Evolutionary conservation across 2,329 filamentous ascomycete species (phyloP), one percentile per base, ranked within the genome.

Genomic region (Akanthomyces dipterigenus): DNA sequence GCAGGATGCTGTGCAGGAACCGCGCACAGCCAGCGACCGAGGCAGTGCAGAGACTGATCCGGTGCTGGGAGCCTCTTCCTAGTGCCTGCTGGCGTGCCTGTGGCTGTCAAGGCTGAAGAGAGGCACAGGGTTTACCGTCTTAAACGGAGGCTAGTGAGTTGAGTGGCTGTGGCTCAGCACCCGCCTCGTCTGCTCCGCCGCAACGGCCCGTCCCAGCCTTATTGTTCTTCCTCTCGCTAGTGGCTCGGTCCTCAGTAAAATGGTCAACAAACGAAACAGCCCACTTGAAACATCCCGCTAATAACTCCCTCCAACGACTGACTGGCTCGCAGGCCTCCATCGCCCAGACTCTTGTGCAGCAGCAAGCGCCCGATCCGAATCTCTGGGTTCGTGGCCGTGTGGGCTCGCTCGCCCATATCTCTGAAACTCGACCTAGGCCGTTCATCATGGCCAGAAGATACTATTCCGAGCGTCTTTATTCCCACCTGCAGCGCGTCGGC

Each of bases 151-250:
- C 55, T 57, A 57, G 55, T 57, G 43, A 8, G 7, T n/a, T 57
- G 43, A 36, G 34, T 22, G 36, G 14, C 36, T 31, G 55, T 58
- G 55, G 55, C 55, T 58, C 55, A 58, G 55, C 55, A 1, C 18
- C 22, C n/a, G 55, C 43, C 55, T 48, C 42, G 34, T 58, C 31
- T 50, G 28, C 46, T 60, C n/a, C 48, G 45, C 48, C 48, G 36
- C 56, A 53, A 53, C 56, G 56, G 56, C 56, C 56, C 56, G 56
- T 43, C 56, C 46, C 56, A 58, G 45, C 55, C 55, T 57, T 57
- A n/a, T 42, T 26, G 31, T 34, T 9, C 31, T 11, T 34, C 7
- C 31, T 11, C 22, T 20, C 26, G 40, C 40, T 42, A 5, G 16
- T 42, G n/a, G 40, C 11, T 43, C 16, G 14, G 48, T 31, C 26